Evolutionary conservation across 139 green algal species (phyloP), one percentile per base, ranked within the genome.

Genomic region (Chlorella sp.): DNA sequence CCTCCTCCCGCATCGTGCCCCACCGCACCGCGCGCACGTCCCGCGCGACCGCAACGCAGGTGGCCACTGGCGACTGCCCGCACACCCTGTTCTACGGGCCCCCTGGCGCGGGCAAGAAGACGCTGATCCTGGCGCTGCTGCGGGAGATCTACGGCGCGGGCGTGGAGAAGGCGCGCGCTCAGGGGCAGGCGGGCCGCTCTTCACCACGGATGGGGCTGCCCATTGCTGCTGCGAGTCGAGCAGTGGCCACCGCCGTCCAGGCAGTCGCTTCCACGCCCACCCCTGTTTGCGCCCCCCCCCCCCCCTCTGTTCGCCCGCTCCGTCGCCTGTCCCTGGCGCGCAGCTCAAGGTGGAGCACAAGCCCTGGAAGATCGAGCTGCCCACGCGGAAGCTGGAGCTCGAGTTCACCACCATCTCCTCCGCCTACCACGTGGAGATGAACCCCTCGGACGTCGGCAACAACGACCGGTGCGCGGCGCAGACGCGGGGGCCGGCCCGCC

Each of bases 1-100:
- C 33, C 1, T 8, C 17, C 33, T 42, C 8, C 3, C 19, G 23
- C 45, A 15, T 53, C 27, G 6, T 60, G 33, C 25, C 19, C 5
- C 36, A 29, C 2, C 23, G n/a, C 35, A 2, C 23, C 19, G 3
- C 23, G 8, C 12, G 17, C 31, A 67, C 5, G 25, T 42, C 41
- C 12, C 2, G 14, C 3, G 9, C 6, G n/a, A 12, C 38, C 7
- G 25, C 33, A 5, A 41, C 8, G 25, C 88, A 97, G 93, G 87
- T 98, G 0, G 70, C 76, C 0, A 80, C 77, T 12, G 94, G 94
- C 0, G 95, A 99, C 85, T 98, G 93, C 71, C 96, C 96, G 0
- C 95, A 99, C 79, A 92, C 92, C 8, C 84, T 99, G 2, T 97
- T 99, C 74, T 99, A 99, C 88, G 96, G 96, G 1, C 94, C 94